Evolutionary conservation across 31 red algal genomes (phyloP).

Genomic region (Endocladia muricata): DNA sequence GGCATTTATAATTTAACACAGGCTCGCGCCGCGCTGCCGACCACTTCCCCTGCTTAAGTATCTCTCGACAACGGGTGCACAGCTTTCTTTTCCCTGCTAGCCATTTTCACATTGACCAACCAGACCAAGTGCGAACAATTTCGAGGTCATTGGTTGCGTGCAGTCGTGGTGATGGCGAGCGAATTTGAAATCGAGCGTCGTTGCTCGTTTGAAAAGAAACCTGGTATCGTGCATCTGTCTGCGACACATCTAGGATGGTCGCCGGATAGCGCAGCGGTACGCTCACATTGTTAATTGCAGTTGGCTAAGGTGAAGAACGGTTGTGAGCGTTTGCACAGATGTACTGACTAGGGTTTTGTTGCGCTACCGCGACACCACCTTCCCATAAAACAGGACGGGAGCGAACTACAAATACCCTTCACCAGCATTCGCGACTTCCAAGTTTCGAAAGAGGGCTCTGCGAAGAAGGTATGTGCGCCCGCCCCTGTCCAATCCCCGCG

Average conservation of each 20-base stretch:
- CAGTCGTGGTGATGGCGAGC: slow-evolving; percentile 13
- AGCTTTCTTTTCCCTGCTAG: no score
- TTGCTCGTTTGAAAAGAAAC: slow-evolving; percentile 43
- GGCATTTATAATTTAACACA: no score
- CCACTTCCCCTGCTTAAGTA: no score
- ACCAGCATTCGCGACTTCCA: slow-evolving; percentile 45
- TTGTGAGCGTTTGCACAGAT: neutral
- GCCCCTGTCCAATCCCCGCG: no score
- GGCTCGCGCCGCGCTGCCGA: no score
- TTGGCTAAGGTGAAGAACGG: no score
- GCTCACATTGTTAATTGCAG: neutral
- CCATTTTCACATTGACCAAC: no score
- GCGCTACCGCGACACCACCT: neutral
- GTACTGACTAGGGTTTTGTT: neutral
- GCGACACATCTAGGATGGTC: slow-evolving; percentile 63
- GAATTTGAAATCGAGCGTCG: slow-evolving; percentile 68
- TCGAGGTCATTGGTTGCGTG: no score
- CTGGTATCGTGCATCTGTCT: slow-evolving; percentile 58
- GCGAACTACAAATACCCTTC: slow-evolving; percentile 34
- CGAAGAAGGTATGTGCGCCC: no score
- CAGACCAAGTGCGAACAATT: no score
- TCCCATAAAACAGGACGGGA: slow-evolving; percentile 38
- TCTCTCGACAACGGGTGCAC: no score
- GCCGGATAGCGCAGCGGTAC: slow-evolving; percentile 52
- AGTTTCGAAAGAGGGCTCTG: slow-evolving; percentile 58